These are phyloP conservation scores for Cyanidium caldarium DNA, from an alignment of 23 red algal genomes.

Conservation along the genomic window DNA sequence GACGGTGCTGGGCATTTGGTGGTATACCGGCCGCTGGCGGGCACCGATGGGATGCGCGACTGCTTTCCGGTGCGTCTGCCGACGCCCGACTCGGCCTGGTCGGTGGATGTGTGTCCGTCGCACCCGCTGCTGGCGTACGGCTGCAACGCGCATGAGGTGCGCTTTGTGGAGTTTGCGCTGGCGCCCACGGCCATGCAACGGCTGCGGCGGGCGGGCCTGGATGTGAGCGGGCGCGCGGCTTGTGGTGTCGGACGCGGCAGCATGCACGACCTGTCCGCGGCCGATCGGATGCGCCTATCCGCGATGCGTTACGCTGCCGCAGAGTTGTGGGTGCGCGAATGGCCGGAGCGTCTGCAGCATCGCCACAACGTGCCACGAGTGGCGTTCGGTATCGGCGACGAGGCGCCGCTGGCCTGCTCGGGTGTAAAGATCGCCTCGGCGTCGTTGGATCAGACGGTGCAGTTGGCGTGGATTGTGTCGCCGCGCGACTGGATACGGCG, in stretches of 20 bases:
- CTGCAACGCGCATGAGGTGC: background rate
- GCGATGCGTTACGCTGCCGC: background rate
- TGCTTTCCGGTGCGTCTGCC: background rate
- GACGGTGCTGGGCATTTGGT: background rate
- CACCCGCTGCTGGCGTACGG: background rate
- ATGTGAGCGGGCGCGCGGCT: background rate
- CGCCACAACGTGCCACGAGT: background rate
- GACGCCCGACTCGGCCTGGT: background rate
- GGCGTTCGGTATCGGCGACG: background rate
- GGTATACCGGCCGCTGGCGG: background rate
- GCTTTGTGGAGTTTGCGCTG: background rate
- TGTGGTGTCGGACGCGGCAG: background rate
- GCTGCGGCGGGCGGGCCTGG: background rate
- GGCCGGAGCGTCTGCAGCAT: background rate
- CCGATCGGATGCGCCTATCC: no score
- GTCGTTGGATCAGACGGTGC: background rate
- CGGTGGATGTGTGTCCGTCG: background rate
- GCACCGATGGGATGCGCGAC: background rate
- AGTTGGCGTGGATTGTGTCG: background rate
- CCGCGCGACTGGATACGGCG: no score
- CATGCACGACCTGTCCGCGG: background rate
- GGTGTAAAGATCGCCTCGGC: background rate
- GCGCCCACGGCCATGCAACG: no score
- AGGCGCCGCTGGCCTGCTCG: background rate
- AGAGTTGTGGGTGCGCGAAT: background rate